These are phyloP conservation scores for Tremellales sp. DNA, from an alignment of 1,284 basidiomycete species.

Conservation along the genomic window DNA sequence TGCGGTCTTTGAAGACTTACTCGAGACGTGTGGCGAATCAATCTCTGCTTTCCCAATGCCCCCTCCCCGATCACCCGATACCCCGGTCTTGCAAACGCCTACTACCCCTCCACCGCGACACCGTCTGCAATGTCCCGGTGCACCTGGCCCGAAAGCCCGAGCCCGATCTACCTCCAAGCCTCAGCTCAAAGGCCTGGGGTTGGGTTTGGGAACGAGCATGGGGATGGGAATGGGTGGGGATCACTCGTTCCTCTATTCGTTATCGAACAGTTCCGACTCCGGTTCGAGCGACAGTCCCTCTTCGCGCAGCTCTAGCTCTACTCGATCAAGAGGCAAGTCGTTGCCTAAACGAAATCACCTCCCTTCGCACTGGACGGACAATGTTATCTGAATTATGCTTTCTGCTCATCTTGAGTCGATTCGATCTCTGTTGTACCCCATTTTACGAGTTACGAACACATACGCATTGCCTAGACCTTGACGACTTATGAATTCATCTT, in stretches of 20 bases:
- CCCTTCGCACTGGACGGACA: neutral
- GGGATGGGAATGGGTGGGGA: neutral
- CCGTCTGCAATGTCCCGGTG: neutral
- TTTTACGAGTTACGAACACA: neutral
- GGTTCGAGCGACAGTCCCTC: too few relatives aligned
- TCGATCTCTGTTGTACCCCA: neutral
- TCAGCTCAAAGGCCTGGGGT: too few relatives aligned
- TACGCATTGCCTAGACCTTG: neutral
- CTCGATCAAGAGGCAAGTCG: neutral
- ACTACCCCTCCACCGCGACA: neutral
- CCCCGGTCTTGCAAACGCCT: neutral
- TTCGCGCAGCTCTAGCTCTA: neutral
- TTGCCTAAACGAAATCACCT: neutral
- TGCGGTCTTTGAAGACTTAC: too few relatives aligned
- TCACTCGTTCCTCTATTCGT: neutral
- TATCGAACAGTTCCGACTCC: neutral
- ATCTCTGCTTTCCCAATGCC: neutral
- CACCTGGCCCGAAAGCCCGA: neutral
- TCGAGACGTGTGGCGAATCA: neutral
- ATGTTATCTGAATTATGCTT: neutral
- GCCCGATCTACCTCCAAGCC: neutral
- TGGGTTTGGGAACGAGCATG: too few relatives aligned
- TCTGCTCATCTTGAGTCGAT: neutral
- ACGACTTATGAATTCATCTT: neutral
- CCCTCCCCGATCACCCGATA: neutral